Conservation (phyloP, 306 rosid genomes). For the Rosa rugosa region DNA sequence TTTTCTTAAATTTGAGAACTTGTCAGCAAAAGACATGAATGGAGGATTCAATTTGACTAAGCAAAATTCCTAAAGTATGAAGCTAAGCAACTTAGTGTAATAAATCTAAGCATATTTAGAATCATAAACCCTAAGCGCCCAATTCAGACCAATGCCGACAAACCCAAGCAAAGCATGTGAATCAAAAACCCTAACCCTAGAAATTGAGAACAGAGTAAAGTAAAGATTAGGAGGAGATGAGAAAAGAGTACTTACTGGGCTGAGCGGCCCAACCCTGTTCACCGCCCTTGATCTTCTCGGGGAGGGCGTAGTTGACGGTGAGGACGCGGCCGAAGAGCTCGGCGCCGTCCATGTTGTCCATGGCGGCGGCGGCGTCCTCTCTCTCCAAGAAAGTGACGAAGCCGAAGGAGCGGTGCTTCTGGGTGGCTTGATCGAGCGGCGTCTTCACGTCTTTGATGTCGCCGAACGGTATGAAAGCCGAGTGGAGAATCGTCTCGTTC, state of each 20-base stretch:
- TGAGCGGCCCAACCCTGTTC: slow-evolving; percentile 99
- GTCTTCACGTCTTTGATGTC: slow-evolving; percentile 95
- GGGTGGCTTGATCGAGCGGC: slow-evolving; percentile 91
- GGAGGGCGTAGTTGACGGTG: slow-evolving; percentile 92
- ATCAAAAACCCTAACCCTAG: slow-evolving; percentile 6
- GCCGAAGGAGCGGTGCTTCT: slow-evolving; percentile 96
- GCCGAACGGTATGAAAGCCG: slow-evolving; percentile 88
- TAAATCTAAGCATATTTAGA: background rate
- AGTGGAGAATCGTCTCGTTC: slow-evolving; percentile 78
- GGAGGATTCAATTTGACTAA: background rate
- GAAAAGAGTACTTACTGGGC: slow-evolving; percentile 50
- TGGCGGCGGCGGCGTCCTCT: slow-evolving; percentile 90
- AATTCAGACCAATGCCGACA: background rate
- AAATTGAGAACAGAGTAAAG: background rate
- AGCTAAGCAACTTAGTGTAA: background rate
- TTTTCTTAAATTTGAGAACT: background rate
- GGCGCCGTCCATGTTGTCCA: slow-evolving; percentile 98
- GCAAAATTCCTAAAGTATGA: background rate
- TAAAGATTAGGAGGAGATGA: slow-evolving; percentile 8
- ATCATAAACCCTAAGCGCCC: background rate
- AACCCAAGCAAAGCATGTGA: background rate
- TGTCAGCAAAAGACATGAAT: background rate
- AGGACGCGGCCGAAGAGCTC: slow-evolving; percentile 97
- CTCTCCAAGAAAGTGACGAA: slow-evolving; percentile 91
- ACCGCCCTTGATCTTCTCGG: slow-evolving; percentile 90